Base-by-base conservation (phyloP, 768 basidiomycete species). In the Xanthoconium purpureum region DNA sequence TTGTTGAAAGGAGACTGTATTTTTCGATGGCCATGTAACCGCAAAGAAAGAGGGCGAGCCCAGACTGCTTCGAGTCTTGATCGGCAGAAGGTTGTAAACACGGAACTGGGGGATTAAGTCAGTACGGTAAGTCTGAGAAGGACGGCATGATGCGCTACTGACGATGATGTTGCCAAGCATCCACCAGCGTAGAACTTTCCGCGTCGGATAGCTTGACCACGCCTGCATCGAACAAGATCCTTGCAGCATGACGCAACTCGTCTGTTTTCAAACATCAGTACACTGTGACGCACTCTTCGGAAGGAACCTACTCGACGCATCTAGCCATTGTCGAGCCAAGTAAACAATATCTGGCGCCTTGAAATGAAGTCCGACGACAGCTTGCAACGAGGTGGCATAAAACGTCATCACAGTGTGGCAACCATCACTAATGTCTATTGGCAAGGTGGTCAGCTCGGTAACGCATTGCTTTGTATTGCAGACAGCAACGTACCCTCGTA, bases 1-100 rank as follows among this genome's bases (percentile, higher is more conserved):
- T 83, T 1, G 85, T 79, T 9, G 88, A 84, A 29, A 98, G 76
- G 2, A 93, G 71, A 55, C 80, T 85, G 64, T 89, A 90, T 63
- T 89, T 88, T 63, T 91, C 88, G 30, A 85, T 75, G 5, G 94
- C 90, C 53, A 96, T 80, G 59, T 86, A 87, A 0, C 94, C 94
- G 39, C 91, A 85, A 28, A 98, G 74, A 50, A 91, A 87, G 5
- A 98, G 73, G 0, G 93, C 87, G 28, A 87, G 74, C 2, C 88
- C 88, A 0, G 88, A 80, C 10, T 71, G 77, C 2, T 75, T 69
- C 1, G 80, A 79, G 60, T 89, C 83, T 52, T 79, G 82, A 45
- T 87, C 80, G 0, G 78, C 79, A 38, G 82, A 77, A 2, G 85
- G 80, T 63, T 84, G 85, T 42, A 85, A 69, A 49, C 77, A 80